A percentile compares a stretch with the other conserved stretches of the same genome.
Evolutionary conservation across 176 grass and related monocot species (phyloP).

Genomic region (Paspalum vaginatum): DNA sequence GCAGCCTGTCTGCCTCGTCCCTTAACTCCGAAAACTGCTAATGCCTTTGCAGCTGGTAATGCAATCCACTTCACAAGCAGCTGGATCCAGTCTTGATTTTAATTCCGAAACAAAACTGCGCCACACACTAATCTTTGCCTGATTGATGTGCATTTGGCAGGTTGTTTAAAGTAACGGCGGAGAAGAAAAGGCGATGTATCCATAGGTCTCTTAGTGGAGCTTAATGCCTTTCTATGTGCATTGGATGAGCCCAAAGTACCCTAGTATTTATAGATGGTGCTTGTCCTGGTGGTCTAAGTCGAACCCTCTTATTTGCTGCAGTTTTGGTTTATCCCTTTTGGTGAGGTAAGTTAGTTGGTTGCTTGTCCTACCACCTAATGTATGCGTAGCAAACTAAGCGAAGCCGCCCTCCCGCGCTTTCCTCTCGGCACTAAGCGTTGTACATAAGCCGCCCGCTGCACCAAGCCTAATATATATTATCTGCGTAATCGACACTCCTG

Average conservation of each 20-base stretch:
- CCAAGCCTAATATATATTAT: slow-evolving; percentile 46
- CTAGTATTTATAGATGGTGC: slow-evolving; percentile 49
- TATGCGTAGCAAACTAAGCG: slow-evolving; percentile 47
- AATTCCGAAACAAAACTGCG: background rate
- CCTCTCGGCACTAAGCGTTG: slow-evolving; percentile 18
- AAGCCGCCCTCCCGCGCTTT: slow-evolving; percentile 21
- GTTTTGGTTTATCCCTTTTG: slow-evolving; percentile 61
- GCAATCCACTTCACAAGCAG: background rate
- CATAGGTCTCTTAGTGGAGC: slow-evolving; percentile 29
- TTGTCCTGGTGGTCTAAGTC: slow-evolving; percentile 34
- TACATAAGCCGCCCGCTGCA: slow-evolving; percentile 46
- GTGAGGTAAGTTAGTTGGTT: slow-evolving; percentile 35
- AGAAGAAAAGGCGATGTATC: slow-evolving; percentile 33
- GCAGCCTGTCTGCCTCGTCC: slow-evolving; percentile 41
- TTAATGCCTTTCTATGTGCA: slow-evolving; percentile 48
- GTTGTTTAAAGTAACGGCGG: slow-evolving; percentile 34
- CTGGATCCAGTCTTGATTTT: background rate
- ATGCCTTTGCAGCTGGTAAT: slow-evolving; percentile 34
- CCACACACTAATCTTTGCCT: slow-evolving; percentile 3
- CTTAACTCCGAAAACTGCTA: slow-evolving; percentile 70
- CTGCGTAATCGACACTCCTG: background rate
- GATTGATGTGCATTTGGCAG: slow-evolving; percentile 39
- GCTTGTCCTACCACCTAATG: slow-evolving; percentile 46
- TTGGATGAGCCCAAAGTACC: slow-evolving; percentile 50
- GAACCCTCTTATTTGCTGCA: slow-evolving; percentile 47